These are phyloP conservation scores for Leucaena leucocephala DNA, from an alignment of 306 rosid genomes.

Conservation along the genomic window DNA sequence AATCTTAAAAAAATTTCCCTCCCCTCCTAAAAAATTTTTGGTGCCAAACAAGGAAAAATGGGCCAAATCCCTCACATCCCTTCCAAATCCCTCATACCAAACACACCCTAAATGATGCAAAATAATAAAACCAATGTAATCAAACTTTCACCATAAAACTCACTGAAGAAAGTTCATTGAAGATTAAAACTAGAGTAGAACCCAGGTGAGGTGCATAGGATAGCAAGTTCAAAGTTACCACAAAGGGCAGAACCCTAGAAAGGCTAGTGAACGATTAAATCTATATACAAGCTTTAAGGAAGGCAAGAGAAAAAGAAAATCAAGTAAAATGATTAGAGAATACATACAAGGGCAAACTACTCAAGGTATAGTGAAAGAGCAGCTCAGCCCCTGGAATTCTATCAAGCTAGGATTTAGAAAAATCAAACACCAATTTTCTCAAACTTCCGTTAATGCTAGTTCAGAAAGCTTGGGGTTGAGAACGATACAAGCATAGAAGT, in stretches of 20 bases:
- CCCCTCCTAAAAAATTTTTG: no score
- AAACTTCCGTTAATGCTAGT: slow-evolving; percentile 12
- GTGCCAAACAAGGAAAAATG: no score
- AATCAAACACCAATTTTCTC: slow-evolving; percentile 24
- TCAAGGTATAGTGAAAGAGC: slow-evolving; percentile 8
- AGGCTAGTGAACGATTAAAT: slow-evolving; percentile 10
- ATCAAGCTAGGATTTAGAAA: slow-evolving; percentile 13
- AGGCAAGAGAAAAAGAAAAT: slow-evolving; percentile 12
- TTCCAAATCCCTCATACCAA: no score
- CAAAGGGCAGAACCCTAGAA: not conserved
- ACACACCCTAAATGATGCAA: not conserved
- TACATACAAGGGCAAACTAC: slow-evolving; percentile 21
- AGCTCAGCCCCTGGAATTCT: slow-evolving; percentile 23
- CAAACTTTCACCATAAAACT: slow-evolving; percentile 20
- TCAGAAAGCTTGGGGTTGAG: slow-evolving; percentile 22
- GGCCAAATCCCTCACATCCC: no score
- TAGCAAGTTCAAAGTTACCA: slow-evolving; percentile 13
- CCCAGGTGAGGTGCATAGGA: slow-evolving; percentile 26
- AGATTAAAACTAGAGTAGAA: slow-evolving; percentile 16
- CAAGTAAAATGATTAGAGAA: slow-evolving; percentile 23
- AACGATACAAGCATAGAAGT: slow-evolving; percentile 8
- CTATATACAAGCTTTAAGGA: not conserved
- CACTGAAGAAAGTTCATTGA: slow-evolving; percentile 17
- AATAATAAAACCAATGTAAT: not conserved
- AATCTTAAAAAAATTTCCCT: no score